A percentile compares a stretch with the other conserved stretches of the same genome.
Conservation (phyloP, 768 basidiomycete genomes). For the Kwoniella dendrophila region DNA sequence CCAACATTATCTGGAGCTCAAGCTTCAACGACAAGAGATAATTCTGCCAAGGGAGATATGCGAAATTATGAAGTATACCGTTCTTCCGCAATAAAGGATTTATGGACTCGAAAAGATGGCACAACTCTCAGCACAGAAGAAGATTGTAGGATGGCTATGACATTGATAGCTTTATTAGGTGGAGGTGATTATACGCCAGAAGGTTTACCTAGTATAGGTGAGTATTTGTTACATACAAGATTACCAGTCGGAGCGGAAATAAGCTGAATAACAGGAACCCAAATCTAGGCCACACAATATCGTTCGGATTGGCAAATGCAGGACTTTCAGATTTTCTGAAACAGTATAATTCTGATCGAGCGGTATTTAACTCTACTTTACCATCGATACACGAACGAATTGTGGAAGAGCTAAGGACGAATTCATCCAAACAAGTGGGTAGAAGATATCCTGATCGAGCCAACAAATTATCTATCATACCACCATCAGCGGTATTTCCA, state of each 20-base stretch:
- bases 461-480: constrained; percentile 67
- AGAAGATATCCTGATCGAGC: constrained; percentile 64
- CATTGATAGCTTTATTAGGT: constrained; percentile 79
- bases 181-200: constrained; percentile 86
- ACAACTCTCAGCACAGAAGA: constrained; percentile 59
- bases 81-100: constrained; percentile 67
- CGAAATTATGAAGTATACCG: constrained; percentile 42
- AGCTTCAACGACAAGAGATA: constrained; percentile 63
- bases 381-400: constrained; percentile 23
- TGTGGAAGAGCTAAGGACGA: constrained; percentile 57
- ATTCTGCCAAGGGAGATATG: constrained; percentile 28
- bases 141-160: constrained; percentile 67
- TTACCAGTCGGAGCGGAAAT: too few species aligned
- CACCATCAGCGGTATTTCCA: constrained; percentile 71
- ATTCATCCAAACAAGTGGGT: constrained; percentile 65
- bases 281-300: constrained; percentile 60
- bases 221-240: too few species aligned
- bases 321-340: constrained; percentile 66
- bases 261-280: too few species aligned
- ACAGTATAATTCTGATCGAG: constrained; percentile 18
- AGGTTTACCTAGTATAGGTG: constrained; percentile 49
- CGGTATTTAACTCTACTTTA: constrained; percentile 17
- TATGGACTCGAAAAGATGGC: constrained; percentile 66
- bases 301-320: constrained; percentile 75
- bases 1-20: constrained; percentile 42